A percentile compares a stretch with the other conserved stretches of the same genome.
These are phyloP conservation scores for Dioszegia crocea DNA, from an alignment of 768 basidiomycete genomes.

Conservation along the genomic window DNA sequence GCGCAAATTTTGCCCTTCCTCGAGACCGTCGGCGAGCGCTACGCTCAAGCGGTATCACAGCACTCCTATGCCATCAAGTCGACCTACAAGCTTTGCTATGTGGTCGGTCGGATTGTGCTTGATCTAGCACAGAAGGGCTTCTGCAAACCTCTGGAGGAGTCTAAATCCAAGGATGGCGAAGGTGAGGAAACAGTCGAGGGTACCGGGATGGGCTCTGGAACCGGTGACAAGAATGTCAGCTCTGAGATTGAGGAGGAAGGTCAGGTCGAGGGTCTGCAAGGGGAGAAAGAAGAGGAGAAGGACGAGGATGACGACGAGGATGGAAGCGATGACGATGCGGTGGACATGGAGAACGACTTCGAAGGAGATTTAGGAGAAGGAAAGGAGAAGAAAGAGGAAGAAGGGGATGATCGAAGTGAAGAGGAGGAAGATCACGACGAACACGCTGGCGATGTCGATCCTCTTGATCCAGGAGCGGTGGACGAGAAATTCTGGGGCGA, in stretches of 20 bases:
- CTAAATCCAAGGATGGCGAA: constrained; percentile 53
- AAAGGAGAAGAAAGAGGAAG: constrained; percentile 54
- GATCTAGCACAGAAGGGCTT: constrained; percentile 81
- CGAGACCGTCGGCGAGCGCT: constrained; percentile 59
- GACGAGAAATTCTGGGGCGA: constrained; percentile 99
- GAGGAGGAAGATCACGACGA: constrained; percentile 71
- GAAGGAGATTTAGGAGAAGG: constrained; percentile 81
- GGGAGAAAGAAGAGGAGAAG: constrained; percentile 56
- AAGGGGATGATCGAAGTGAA: constrained; percentile 43
- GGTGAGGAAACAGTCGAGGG: constrained; percentile 59
- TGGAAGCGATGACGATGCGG: constrained; percentile 60
- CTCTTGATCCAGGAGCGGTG: constrained; percentile 72
- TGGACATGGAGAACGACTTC: constrained; percentile 89
- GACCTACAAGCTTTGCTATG: constrained; percentile 76
- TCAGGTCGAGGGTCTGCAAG: constrained; percentile 88
- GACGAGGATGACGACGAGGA: constrained; percentile 36
- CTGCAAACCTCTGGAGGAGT: constrained; percentile 74
- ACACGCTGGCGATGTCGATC: constrained; percentile 74
- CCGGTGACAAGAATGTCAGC: constrained; percentile 79
- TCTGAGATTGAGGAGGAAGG: constrained; percentile 94
- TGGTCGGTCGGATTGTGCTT: constrained; percentile 68
- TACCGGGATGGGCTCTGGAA: constrained; percentile 81
- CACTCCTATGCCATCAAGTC: constrained; percentile 67
- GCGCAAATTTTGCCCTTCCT: constrained; percentile 68
- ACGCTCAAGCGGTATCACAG: constrained; percentile 58